These are phyloP conservation scores for Exophiala aquamarina DNA, from an alignment of 2,329 filamentous ascomycete genomes.

Conservation along the genomic window DNA sequence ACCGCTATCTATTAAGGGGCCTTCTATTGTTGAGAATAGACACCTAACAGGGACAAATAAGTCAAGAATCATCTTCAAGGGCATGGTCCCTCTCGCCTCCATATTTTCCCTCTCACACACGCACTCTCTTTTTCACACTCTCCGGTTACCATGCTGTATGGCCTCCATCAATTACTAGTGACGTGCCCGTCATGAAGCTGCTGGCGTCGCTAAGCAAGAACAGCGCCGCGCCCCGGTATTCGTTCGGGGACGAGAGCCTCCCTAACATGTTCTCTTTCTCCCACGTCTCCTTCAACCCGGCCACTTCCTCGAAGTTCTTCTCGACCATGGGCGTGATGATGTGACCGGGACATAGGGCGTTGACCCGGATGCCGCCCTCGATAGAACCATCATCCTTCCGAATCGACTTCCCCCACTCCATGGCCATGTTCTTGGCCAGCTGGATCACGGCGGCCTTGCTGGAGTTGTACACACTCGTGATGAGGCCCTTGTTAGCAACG, in stretches of 20 bases:
- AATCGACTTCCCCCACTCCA: constrained; percentile 41
- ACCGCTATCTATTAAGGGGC: too few species aligned
- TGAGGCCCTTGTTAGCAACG: constrained; percentile 49
- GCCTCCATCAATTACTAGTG: constrained; percentile 42
- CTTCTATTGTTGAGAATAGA: too few species aligned
- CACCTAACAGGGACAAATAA: too few species aligned
- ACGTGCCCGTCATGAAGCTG: constrained; percentile 56
- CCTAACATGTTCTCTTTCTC: constrained; percentile 82
- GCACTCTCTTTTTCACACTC: too few species aligned
- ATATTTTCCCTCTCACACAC: too few species aligned
- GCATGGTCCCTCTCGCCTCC: too few species aligned
- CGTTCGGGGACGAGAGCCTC: constrained; percentile 64
- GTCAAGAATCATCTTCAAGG: too few species aligned
- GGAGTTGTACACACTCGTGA: constrained; percentile 40
- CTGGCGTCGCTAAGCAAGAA: constrained; percentile 50
- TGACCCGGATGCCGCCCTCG: constrained; percentile 46
- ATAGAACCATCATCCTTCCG: background rate
- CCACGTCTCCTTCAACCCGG: constrained; percentile 56
- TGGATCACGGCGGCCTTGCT: constrained; percentile 50
- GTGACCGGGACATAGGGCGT: constrained; percentile 45
- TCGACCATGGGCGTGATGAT: constrained; percentile 5
- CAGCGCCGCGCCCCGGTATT: constrained; percentile 61
- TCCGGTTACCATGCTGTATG: constrained; percentile 18
- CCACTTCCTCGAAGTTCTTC: constrained; percentile 15
- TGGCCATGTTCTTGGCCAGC: constrained; percentile 46